Conservation (phyloP, 495 filamentous ascomycete species). For the Aspergillus coremiiformis region DNA sequence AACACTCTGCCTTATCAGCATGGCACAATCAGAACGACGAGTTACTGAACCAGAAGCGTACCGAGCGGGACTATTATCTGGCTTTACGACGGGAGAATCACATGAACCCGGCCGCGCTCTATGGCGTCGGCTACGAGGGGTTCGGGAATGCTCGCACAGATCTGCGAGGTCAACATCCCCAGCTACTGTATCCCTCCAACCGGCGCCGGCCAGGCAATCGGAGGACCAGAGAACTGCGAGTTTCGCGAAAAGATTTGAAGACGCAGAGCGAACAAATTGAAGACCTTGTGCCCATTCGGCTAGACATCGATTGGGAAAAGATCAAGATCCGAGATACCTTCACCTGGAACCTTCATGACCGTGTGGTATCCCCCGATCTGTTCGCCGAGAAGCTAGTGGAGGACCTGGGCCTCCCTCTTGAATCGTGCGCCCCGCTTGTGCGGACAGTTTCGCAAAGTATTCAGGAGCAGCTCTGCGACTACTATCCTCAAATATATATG, state of each 20-base stretch:
- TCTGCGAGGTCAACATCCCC: slow-evolving; percentile 41
- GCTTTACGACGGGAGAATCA: slow-evolving; percentile 43
- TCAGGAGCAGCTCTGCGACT: slow-evolving; percentile 85
- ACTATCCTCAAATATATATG: slow-evolving; percentile 81
- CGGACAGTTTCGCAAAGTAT: slow-evolving; percentile 75
- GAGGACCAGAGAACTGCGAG: slow-evolving; percentile 59
- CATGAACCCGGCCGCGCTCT: slow-evolving; percentile 52
- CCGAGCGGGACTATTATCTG: slow-evolving; percentile 48
- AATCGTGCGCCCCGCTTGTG: slow-evolving; percentile 54
- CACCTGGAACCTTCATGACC: slow-evolving; percentile 95
- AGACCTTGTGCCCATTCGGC: slow-evolving; percentile 79
- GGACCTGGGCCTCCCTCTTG: slow-evolving; percentile 73
- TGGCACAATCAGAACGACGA: slow-evolving; percentile 40
- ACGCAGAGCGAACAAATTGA: slow-evolving; percentile 84
- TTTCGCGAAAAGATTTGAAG: slow-evolving; percentile 68
- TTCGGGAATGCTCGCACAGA: slow-evolving; percentile 84
- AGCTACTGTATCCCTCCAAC: slow-evolving; percentile 66
- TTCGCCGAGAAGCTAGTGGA: slow-evolving; percentile 88
- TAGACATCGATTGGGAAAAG: slow-evolving; percentile 95
- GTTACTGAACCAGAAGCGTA: slow-evolving; percentile 44
- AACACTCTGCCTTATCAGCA: slow-evolving; percentile 51
- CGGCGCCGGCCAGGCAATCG: slow-evolving; percentile 67
- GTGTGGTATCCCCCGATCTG: slow-evolving; percentile 64
- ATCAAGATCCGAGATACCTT: slow-evolving; percentile 95
- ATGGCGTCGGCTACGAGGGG: slow-evolving; percentile 79